Base-by-base conservation (phyloP, 805 yeast genomes). In the Pichia insulana region DNA sequence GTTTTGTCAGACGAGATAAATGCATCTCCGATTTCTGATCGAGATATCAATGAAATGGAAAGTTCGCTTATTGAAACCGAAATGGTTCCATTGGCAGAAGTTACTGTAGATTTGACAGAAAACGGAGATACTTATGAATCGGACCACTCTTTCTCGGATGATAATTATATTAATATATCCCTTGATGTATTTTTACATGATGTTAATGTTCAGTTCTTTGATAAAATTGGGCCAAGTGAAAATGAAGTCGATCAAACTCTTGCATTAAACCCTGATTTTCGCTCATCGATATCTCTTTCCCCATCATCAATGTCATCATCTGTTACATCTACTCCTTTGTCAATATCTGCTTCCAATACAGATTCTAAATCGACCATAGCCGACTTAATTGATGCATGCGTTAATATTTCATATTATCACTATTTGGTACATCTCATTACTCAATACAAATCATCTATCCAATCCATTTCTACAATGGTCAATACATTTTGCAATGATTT, bases 151-250 rank as follows among this genome's bases (percentile, higher is more conserved):
- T 40, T 46, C 12, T 51, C 49, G 15, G 61, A 57, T 31, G 58
- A 58, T 30, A 53, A 51, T 25, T 57, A 59, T 36, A 45, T 53
- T 4, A 58, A 58, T 31, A 51, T 58, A 2, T 43, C 63, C 7
- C 45, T 59, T 8, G 50, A 54, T 7, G 46, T 50, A 4, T 61
- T 61, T 37, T 44, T 61, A 27, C 46, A 48, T 9, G 57, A 58
- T 31, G 60, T 58, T 2, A 55, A 55, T 31, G 62, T 59, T 15
- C 57, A 55, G 20, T 61, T 61, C 41, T 57, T 52, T 45, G 63
- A 58, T 37, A 47, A 48, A 26, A 52, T 59, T 20, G 61, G 59
- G 0, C 62, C 62, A 3, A 52, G 59, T 2, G 63, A 58, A 22
- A 46, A 54, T 20, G 62, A 56, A 27, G 40, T 50, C 10, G 34